Percentiles rank a stretch among this genome's conserved stretches.
Evolutionary conservation across 768 basidiomycete genomes (phyloP).

Genomic region (Mycena belliarum): DNA sequence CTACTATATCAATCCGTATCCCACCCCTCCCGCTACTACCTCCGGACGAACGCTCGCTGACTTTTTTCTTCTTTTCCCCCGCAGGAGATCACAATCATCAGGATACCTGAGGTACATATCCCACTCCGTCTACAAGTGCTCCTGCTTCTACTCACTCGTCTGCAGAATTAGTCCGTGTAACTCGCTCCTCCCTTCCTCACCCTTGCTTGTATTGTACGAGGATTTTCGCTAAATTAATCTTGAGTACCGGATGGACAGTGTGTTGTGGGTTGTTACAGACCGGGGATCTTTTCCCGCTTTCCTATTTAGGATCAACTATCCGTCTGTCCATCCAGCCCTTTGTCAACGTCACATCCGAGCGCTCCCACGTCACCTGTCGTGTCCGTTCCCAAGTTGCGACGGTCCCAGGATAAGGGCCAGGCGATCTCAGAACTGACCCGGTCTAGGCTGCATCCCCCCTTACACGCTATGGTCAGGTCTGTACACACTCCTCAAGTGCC

Average conservation of each 20-base stretch:
- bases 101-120: conserved; percentile 79
- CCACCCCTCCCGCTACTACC: neutral
- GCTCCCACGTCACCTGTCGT: no score
- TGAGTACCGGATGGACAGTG: neutral
- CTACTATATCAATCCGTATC: neutral
- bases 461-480: no score
- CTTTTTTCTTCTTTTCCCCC: neutral
- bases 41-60: neutral
- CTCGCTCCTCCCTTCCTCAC: neutral
- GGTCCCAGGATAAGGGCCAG: no score
- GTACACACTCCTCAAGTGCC: no score
- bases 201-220: conserved; percentile 14
- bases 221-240: conserved; percentile 11
- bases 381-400: no score
- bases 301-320: no score
- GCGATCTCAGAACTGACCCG: no score
- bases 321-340: no score
- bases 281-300: no score
- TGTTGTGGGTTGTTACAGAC: neutral
- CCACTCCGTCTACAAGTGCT: neutral
- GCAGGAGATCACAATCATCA: conserved; percentile 86
- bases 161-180: conserved; percentile 6
- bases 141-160: neutral
- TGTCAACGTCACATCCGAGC: no score
- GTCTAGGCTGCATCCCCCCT: no score